A percentile compares a stretch with the other conserved stretches of the same genome.
These are phyloP conservation scores for Candida sphagnicola DNA, from an alignment of 805 yeast species.

Conservation along the genomic window DNA sequence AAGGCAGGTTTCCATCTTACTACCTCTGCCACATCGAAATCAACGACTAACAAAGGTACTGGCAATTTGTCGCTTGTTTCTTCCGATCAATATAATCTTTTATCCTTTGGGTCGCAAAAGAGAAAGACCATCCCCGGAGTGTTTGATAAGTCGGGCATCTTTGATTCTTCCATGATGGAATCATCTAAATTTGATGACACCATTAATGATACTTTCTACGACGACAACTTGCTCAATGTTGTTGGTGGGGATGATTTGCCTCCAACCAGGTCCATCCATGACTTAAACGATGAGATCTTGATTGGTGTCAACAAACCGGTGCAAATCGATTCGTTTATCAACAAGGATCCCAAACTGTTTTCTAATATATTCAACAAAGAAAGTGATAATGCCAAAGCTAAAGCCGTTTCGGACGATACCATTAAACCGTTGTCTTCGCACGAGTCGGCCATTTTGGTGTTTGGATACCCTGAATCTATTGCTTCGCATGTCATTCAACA, in stretches of 20 bases:
- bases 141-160: conserved; percentile 5
- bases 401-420: conserved; percentile 6
- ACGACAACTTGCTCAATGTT: conserved; percentile 17
- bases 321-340: conserved; percentile 36
- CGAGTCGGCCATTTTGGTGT: conserved; percentile 73
- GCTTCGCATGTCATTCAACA: conserved; percentile 64
- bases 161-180: conserved; percentile 13
- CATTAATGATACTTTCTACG: conserved; percentile 27
- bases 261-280: conserved; percentile 48
- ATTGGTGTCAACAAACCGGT: conserved; percentile 33
- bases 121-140: conserved; percentile 7
- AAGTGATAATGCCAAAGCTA: conserved; percentile 2
- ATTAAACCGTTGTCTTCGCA: conserved; percentile 23
- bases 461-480: conserved; percentile 81
- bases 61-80: conserved; percentile 1
- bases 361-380: conserved; percentile 39
- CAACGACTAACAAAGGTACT: conserved; percentile 4
- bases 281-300: conserved; percentile 42
- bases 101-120: conserved; percentile 29
- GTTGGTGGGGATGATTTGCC: conserved; percentile 40
- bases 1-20: conserved; percentile 37
- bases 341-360: conserved; percentile 44
- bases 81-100: conserved; percentile 26
- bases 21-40: conserved; percentile 3
- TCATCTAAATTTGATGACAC: conserved; percentile 24